Base-by-base conservation (phyloP, 257 asterid species). In the Petrea volubilis region DNA sequence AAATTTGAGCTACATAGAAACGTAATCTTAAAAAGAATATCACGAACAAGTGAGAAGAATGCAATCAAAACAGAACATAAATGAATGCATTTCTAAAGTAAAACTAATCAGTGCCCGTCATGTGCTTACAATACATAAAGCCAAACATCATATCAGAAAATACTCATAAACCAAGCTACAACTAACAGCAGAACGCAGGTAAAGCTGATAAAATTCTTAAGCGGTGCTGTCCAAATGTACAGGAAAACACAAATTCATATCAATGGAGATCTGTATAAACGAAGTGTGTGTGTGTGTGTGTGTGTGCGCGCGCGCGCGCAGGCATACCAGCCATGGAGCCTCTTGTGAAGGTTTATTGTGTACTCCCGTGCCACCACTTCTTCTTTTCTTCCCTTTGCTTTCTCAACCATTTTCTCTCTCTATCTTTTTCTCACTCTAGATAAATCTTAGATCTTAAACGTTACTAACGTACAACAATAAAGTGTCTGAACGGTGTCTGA, bases 241-340 rank as follows among this genome's bases (percentile, higher is more conserved):
- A 36, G 0, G 6, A 12, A 20, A 23, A 13, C 14, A 50, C 9
- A 8, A 25, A 50, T 40, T 2, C 24, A 14, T 17, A 46, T 6
- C 8, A 6, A 27, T 1, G 12, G 24, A 13, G 14, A 23, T 7
- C 7, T 12, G n/a, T 34, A 5, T 47, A 27, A 40, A 36, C 17
- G 18, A 25, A 47, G 51, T 14, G n/a, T 18, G 14, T 8, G 0
- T 18, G 15, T 9, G 27, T 20, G 56, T 18, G 57, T 50, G 27
- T 50, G 5, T 14, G n/a, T n/a, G n/a, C n/a, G n/a, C n/a, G n/a
- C n/a, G n/a, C n/a, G n/a, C n/a, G n/a, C n/a, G n/a, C n/a, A n/a
- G n/a, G n/a, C n/a, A 27, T 79, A 84, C 87, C 90, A 85, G 73
- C 90, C 82, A 69, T 85, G 90, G 28, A 85, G 13, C 49, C 90